These are phyloP conservation scores for Umbelopsis sp. DNA, from an alignment of 192 early-diverging fungal genomes.

Conservation along the genomic window DNA sequence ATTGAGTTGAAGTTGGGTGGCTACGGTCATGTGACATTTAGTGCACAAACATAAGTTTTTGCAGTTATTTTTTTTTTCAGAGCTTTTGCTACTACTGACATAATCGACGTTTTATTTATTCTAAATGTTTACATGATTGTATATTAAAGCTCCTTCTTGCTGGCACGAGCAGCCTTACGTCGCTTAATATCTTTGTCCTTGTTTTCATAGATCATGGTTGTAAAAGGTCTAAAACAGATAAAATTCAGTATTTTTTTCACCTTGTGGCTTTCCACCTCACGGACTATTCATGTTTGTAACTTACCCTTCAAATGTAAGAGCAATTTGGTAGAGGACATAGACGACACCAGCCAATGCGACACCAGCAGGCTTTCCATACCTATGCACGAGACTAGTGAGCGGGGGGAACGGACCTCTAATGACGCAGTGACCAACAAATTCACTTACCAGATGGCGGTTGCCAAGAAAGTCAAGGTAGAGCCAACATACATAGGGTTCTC, in stretches of 20 bases:
- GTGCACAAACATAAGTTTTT: too few relatives aligned
- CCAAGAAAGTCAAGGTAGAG: slow-evolving; percentile 84
- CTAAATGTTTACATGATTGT: neutral
- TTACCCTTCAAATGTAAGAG: slow-evolving; percentile 80
- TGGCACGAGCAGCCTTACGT: neutral
- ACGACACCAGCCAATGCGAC: slow-evolving; percentile 68
- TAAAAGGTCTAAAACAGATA: slow-evolving; percentile 66
- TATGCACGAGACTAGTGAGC: slow-evolving; percentile 20
- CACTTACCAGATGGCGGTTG: slow-evolving; percentile 78
- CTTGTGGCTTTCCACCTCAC: neutral
- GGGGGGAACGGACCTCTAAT: too few relatives aligned
- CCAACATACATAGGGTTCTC: slow-evolving; percentile 97
- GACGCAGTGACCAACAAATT: too few relatives aligned
- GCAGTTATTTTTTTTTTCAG: neutral
- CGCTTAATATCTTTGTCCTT: slow-evolving; percentile 37
- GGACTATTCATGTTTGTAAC: slow-evolving; percentile 7
- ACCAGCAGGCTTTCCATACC: slow-evolving; percentile 72
- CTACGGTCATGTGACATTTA: slow-evolving; percentile 5
- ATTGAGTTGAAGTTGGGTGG: neutral
- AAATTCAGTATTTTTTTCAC: neutral
- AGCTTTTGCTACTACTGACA: too few relatives aligned
- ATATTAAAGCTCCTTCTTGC: slow-evolving; percentile 5
- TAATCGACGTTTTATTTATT: too few relatives aligned
- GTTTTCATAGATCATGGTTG: slow-evolving; percentile 75
- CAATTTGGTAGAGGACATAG: slow-evolving; percentile 75